A percentile compares a stretch with the other conserved stretches of the same genome.
Evolutionary conservation across 2,329 filamentous ascomycete genomes (phyloP).

Genomic region (Lasiodiplodia sp.): DNA sequence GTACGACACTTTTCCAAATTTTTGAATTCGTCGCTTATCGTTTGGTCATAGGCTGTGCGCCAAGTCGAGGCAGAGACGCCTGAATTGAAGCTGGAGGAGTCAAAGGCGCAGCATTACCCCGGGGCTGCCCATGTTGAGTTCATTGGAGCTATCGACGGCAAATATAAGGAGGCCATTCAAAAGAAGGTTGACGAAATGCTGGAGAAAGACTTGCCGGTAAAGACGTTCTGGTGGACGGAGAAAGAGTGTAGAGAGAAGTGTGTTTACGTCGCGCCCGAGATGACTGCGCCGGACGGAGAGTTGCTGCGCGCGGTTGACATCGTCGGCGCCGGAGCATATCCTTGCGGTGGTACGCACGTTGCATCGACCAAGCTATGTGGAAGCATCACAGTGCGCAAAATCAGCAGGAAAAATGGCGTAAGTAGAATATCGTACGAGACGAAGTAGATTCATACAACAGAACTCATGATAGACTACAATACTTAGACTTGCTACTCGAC

Average conservation of each 20-base stretch:
- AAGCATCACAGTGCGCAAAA: slow-evolving; percentile 23
- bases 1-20: slow-evolving; percentile 62
- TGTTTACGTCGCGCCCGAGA: slow-evolving; percentile 61
- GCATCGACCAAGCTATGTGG: slow-evolving; percentile 41
- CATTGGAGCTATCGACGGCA: slow-evolving; percentile 69
- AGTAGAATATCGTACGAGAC: slow-evolving; percentile 26
- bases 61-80: slow-evolving; percentile 18
- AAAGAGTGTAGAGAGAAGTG: slow-evolving; percentile 60
- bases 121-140: slow-evolving; percentile 74
- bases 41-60: slow-evolving; percentile 8
- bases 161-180: slow-evolving; percentile 61
- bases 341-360: slow-evolving; percentile 79
- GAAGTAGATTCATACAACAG: not conserved
- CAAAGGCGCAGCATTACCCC: slow-evolving; percentile 76
- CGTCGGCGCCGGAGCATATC: slow-evolving; percentile 72
- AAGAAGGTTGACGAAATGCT: slow-evolving; percentile 66
- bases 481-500: not conserved
- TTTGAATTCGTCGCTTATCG: not conserved
- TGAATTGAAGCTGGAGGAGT: slow-evolving; percentile 61
- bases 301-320: slow-evolving; percentile 70
- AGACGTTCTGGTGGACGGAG: slow-evolving; percentile 73
- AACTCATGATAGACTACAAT: not conserved
- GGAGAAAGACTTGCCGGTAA: slow-evolving; percentile 43
- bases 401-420: slow-evolving; percentile 19
- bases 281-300: slow-evolving; percentile 30